Base-by-base conservation (phyloP, 2,329 filamentous ascomycete species). In the Trichoderma pleuroti region DNA sequence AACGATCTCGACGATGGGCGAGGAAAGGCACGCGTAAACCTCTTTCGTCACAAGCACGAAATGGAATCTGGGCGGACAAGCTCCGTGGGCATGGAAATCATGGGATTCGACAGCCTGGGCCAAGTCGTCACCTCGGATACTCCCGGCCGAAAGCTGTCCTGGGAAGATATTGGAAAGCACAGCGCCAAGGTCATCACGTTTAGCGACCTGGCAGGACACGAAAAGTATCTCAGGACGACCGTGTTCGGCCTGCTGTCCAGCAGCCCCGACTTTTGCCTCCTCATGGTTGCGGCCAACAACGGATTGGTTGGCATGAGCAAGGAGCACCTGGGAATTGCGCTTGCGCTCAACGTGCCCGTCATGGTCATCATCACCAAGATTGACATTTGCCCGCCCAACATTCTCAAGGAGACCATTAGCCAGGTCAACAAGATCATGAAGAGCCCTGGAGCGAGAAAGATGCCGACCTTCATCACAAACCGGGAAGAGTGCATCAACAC, bases 351-450 rank as follows among this genome's bases (percentile, higher is more conserved):
- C 77, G 95, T 99, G 12, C 96, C 96, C 0, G 93, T 99, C 75
- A 97, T 99, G 93, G 94, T 98, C 4, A 91, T 98, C 74, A 90
- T 98, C 73, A 99, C 95, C 80, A 99, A 98, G 84, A 97, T 98
- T 74, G 96, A 98, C 79, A 98, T 98, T 70, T 98, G 96, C 80
- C 96, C 96, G 26, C 94, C 95, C 2, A 92, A 98, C 74, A 98
- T 99, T 77, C 85, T 99, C 28, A 90, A 97, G 82, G 92, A 98
- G 83, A 99, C 96, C 26, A 90, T 98, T 59, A 92, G 90, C 12
- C 95, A 98, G 80, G 88, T 99, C 73, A 95, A 90, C 67, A 93
- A 94, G 78, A 98, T 99, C 65, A 86, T 99, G 74, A 97, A 97
- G 81, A 97, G 93, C 70, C 94, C 94, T 0, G 96, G 94, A 4